Evolutionary conservation across 2,329 filamentous ascomycete genomes (phyloP), one percentile per base, ranked within the genome.

Genomic region (Fusarium oxysporum): DNA sequence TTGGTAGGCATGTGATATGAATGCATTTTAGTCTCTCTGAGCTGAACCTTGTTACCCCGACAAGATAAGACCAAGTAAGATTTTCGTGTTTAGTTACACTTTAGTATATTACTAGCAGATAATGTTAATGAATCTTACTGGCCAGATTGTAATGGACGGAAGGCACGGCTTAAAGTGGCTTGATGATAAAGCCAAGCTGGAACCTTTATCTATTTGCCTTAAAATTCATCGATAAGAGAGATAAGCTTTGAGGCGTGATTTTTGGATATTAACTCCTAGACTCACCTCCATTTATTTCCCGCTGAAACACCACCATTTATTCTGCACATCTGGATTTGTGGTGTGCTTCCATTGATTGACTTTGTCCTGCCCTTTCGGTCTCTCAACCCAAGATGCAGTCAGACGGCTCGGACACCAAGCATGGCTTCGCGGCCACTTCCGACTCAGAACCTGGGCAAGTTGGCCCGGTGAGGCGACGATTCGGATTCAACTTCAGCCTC

Each of bases 401-500:
- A 54, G 57, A 60, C 57, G 57, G 57, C n/a, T 60, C 57, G 8
- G 57, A 60, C 30, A 21, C 57, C 7, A 60, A 60, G 14, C 28
- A 60, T 60, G 45, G n/a, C 57, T 35, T 54, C 28, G 57, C 28
- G 19, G 47, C n/a, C 57, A 60, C 47, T 35, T 54, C 57, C n/a
- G 57, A 60, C 47, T 54, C 57, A 6, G 37, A 54, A 16, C 37
- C 47, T 14, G n/a, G 23, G 50, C 59, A 62, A n/a, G 51, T 62
- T 12, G 59, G 50, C 50, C 16, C 25, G 7, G 50, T 62, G 11
- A 56, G 51, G 16, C 59, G 59, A 28, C 58, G 47, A 30, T 62
- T 62, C 17, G 50, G 59, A 8, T 57, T 62, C 10, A 62, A 57
- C 50, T 62, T 62, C 32, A 62, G 59, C 50, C 59, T 62, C 32